phyloP scores from a whole-genome alignment of 768 basidiomycete species.

The Paxillus rubicundulus region DNA sequence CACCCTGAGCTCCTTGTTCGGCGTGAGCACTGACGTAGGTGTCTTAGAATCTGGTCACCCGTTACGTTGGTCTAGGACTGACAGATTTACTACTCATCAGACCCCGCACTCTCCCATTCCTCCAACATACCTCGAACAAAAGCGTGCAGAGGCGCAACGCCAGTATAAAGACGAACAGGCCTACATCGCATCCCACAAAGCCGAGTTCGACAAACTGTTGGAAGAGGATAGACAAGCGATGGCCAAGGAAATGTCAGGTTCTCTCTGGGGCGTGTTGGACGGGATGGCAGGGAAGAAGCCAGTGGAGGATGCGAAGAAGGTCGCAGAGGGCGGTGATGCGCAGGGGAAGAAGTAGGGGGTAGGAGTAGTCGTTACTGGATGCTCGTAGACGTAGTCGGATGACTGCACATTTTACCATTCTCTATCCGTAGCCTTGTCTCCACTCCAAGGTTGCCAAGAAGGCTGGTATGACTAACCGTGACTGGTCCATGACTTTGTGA shows the following conservation, averaged over 20 bases:
- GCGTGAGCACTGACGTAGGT: constrained; percentile 32
- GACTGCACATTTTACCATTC: not conserved
- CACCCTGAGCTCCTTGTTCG: constrained; percentile 47
- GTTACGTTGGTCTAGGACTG: too few species aligned
- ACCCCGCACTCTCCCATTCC: constrained; percentile 34
- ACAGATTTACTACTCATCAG: constrained; percentile 3
- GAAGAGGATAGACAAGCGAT: constrained; percentile 52
- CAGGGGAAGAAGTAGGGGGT: constrained; percentile 8
- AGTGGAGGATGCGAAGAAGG: not conserved
- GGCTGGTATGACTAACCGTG: not conserved
- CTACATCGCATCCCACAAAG: constrained; percentile 50
- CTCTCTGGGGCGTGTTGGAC: constrained; percentile 34
- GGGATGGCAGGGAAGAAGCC: constrained; percentile 23
- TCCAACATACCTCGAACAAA: constrained; percentile 52
- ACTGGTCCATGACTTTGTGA: not conserved
- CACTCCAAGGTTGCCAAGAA: not conserved
- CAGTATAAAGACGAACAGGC: constrained; percentile 53
- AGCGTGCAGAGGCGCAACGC: constrained; percentile 48
- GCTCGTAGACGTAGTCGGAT: not conserved
- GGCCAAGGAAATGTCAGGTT: constrained; percentile 47
- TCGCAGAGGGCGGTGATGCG: constrained; percentile 9
- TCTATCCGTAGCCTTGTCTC: not conserved
- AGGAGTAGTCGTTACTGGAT: not conserved
- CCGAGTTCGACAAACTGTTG: constrained; percentile 46
- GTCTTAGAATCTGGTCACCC: not conserved